phyloP scores from a whole-genome alignment of 495 filamentous ascomycete species.

The Xylaria flabelliformis region DNA sequence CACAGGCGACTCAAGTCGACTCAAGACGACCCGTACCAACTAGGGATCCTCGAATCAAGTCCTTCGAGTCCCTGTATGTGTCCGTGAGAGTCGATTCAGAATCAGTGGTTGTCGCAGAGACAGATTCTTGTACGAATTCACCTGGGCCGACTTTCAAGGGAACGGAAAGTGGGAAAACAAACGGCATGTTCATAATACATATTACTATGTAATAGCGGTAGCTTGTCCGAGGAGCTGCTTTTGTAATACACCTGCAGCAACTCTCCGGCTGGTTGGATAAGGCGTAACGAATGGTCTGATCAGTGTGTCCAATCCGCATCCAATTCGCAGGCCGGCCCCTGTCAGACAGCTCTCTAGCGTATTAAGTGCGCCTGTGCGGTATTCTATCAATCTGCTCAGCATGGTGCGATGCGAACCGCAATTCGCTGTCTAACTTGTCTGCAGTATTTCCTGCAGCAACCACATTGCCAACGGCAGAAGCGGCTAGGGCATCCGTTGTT shows the following conservation, averaged over 20 bases:
- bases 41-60: constrained; percentile 19
- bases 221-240: constrained; percentile 14
- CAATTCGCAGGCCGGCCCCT: constrained; percentile 15
- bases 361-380: neutral
- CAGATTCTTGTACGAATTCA: neutral
- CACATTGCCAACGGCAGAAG: constrained; percentile 6
- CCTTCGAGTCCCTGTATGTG: constrained; percentile 9
- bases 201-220: neutral
- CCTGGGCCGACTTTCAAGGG: neutral
- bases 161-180: neutral
- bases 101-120: neutral
- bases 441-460: constrained; percentile 18
- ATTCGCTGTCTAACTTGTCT: constrained; percentile 13
- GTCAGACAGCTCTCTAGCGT: constrained; percentile 2
- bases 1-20: neutral
- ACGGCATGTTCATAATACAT: neutral
- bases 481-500: neutral
- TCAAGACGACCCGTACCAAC: neutral
- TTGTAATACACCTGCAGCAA: constrained; percentile 7
- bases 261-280: constrained; percentile 2
- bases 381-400: neutral
- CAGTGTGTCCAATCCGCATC: constrained; percentile 10
- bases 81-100: neutral
- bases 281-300: constrained; percentile 13
- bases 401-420: neutral